phyloP scores from a whole-genome alignment of 768 basidiomycete species.

The Melanogaster broomeanus region DNA sequence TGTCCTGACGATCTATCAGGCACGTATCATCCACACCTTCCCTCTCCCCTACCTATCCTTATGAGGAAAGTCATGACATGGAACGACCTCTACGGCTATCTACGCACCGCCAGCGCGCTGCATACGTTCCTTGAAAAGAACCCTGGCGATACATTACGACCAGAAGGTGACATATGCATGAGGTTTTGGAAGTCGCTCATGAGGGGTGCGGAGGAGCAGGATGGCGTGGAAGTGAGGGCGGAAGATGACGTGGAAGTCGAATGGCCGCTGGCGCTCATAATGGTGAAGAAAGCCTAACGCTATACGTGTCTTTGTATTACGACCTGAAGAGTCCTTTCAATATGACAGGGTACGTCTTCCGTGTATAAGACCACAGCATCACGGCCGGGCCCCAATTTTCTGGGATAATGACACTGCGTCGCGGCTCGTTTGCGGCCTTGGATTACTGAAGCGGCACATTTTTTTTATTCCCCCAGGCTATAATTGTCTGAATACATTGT shows the following conservation, averaged over 20 bases:
- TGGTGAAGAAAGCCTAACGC: constrained; percentile 12
- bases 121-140: constrained; percentile 65
- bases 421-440: no score
- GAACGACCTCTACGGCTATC: constrained; percentile 64
- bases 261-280: constrained; percentile 43
- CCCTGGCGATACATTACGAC: constrained; percentile 51
- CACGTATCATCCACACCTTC: constrained; percentile 39
- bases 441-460: no score
- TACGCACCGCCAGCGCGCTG: constrained; percentile 70
- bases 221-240: constrained; percentile 8
- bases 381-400: no score
- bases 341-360: background rate
- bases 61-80: constrained; percentile 64
- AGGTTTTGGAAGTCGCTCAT: constrained; percentile 62
- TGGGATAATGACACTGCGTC: no score
- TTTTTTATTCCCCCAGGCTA: no score
- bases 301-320: background rate
- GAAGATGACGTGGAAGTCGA: constrained; percentile 39
- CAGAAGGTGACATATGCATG: constrained; percentile 63
- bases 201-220: constrained; percentile 35
- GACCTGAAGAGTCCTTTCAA: background rate
- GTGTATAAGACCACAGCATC: no score
- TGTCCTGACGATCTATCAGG: constrained; percentile 31
- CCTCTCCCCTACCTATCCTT: constrained; percentile 43
- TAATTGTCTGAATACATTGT: no score